Evolutionary conservation across 768 basidiomycete genomes (phyloP).

Genomic region (Tulasnella sp.): DNA sequence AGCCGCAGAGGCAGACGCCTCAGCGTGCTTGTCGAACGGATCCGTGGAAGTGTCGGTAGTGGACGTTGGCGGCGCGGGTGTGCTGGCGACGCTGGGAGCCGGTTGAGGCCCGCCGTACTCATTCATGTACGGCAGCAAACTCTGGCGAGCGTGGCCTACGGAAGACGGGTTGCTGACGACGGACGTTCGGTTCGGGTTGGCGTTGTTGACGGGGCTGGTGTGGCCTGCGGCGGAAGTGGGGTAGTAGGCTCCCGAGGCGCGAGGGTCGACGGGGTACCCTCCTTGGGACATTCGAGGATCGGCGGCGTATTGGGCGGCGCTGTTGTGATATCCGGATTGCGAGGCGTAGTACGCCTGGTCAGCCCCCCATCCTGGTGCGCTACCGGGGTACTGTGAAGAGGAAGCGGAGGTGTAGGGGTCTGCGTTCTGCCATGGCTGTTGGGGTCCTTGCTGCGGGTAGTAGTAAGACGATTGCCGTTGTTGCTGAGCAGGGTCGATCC

Average conservation of each 20-base stretch:
- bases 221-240: background rate
- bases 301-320: background rate
- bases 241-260: background rate
- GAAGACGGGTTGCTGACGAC: background rate
- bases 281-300: background rate
- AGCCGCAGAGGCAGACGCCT: background rate
- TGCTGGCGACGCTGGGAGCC: background rate
- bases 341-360: background rate
- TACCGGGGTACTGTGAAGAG: background rate
- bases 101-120: background rate
- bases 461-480: background rate
- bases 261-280: background rate
- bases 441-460: background rate
- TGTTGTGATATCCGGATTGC: background rate
- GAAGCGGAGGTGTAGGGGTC: background rate
- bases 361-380: background rate
- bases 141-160: background rate
- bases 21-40: constrained; percentile 2
- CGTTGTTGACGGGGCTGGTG: background rate
- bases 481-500: background rate
- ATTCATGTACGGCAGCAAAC: background rate
- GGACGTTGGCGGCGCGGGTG: background rate
- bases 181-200: background rate
- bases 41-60: background rate
- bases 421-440: constrained; percentile 8